Conservation (phyloP, 192 early-diverging fungal species). For the Coemansia sp. region DNA sequence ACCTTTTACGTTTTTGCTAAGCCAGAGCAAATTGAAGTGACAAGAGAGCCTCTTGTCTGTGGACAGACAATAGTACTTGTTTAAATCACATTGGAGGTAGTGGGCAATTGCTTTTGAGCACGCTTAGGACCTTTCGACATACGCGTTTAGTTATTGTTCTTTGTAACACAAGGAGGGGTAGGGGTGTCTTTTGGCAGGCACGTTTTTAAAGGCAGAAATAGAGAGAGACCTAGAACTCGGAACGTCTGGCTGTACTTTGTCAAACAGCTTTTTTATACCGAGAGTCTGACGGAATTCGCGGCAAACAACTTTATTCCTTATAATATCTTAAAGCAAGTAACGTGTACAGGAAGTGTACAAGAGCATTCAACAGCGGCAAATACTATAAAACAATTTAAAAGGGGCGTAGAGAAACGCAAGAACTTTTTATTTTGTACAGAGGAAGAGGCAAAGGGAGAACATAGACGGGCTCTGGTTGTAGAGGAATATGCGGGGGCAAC, state of each 20-base stretch:
- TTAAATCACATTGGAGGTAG: background rate
- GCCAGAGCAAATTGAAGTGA: background rate
- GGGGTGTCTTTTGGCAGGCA: background rate
- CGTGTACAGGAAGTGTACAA: background rate
- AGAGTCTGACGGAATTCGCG: background rate
- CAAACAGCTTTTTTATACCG: background rate
- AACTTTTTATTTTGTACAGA: background rate
- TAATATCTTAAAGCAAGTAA: background rate
- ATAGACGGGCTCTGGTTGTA: background rate
- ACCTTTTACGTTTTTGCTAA: background rate
- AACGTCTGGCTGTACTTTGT: background rate
- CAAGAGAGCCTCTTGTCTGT: background rate
- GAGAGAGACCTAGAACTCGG: background rate
- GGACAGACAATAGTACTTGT: background rate
- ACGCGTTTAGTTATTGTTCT: background rate
- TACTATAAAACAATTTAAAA: background rate
- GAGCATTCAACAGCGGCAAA: background rate
- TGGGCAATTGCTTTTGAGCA: background rate
- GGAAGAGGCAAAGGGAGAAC: background rate
- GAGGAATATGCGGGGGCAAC: slow-evolving; percentile 8
- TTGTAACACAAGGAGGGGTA: background rate
- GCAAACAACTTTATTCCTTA: background rate
- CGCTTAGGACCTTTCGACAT: background rate
- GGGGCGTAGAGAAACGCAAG: background rate
- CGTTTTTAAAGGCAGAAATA: background rate